phyloP scores from a whole-genome alignment of 1,284 basidiomycete genomes.

The Sphagnurus paluster region DNA sequence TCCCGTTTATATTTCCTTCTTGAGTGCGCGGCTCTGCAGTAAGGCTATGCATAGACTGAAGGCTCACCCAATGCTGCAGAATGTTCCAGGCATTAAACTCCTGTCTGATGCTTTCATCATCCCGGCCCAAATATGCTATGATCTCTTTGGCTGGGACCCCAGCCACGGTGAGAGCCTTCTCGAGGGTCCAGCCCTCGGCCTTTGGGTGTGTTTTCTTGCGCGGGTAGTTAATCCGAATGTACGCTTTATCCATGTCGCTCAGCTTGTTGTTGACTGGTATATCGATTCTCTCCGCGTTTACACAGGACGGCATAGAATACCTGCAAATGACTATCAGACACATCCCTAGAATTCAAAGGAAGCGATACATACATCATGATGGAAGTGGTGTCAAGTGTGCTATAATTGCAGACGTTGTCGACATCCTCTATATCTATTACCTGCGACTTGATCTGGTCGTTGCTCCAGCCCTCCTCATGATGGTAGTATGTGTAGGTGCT shows the following conservation, averaged over 20 bases:
- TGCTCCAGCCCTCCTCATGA: conserved; percentile 17
- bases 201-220: neutral
- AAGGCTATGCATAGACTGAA: too few relatives aligned
- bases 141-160: too few relatives aligned
- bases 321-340: conserved; percentile 9
- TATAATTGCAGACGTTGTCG: conserved; percentile 20
- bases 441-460: conserved; percentile 15
- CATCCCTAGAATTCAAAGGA: neutral
- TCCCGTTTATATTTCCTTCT: too few relatives aligned
- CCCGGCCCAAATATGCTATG: too few relatives aligned
- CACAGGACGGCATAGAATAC: conserved; percentile 24
- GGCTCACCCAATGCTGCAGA: too few relatives aligned
- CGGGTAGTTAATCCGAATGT: conserved; percentile 25
- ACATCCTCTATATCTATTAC: conserved; percentile 21
- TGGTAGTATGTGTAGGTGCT: conserved; percentile 6
- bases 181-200: conserved; percentile 9
- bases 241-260: too few relatives aligned
- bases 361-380: conserved; percentile 24
- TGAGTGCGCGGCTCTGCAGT: too few relatives aligned
- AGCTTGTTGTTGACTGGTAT: conserved; percentile 18
- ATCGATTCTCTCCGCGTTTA: conserved; percentile 14
- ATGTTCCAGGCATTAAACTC: too few relatives aligned
- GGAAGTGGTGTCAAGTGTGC: conserved; percentile 20
- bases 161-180: too few relatives aligned
- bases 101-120: too few relatives aligned